A percentile compares a stretch with the other conserved stretches of the same genome.
Conservation (phyloP, 192 early-diverging fungal genomes). For the Rhizophagus sp. region DNA sequence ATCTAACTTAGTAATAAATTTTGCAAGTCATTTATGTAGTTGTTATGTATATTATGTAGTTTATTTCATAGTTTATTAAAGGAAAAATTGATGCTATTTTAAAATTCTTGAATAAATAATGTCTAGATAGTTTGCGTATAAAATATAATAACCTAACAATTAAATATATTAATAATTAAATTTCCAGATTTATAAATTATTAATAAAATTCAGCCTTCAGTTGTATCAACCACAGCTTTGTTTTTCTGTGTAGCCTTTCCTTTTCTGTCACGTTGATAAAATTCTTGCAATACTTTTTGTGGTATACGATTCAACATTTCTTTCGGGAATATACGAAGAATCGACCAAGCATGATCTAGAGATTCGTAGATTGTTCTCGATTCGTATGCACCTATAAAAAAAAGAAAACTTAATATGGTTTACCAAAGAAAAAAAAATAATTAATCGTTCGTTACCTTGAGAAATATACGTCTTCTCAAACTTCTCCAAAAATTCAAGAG, state of each 20-base stretch:
- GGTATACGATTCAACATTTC: constrained; percentile 99
- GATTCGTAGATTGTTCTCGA: constrained; percentile 96
- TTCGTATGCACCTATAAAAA: constrained; percentile 78
- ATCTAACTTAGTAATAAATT: too few relatives aligned
- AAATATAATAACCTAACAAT: too few relatives aligned
- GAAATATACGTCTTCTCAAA: constrained; percentile 98
- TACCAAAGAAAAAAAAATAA: constrained; percentile 20
- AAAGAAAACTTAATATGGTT: background rate
- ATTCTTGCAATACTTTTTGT: constrained; percentile 92
- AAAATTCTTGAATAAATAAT: too few relatives aligned
- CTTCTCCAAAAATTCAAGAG: constrained; percentile 97
- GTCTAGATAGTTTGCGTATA: too few relatives aligned
- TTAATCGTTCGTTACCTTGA: constrained; percentile 62
- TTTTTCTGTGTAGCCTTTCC: constrained; percentile 42
- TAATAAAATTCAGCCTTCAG: background rate
- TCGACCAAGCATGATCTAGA: constrained; percentile 96
- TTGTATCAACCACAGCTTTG: background rate
- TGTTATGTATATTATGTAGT: too few relatives aligned
- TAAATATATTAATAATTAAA: background rate
- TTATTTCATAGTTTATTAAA: too few relatives aligned
- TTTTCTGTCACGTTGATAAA: constrained; percentile 82
- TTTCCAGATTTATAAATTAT: background rate
- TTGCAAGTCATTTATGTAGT: too few relatives aligned
- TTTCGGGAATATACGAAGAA: constrained; percentile 99
- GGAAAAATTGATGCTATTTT: too few relatives aligned